Evolutionary conservation across 1,284 basidiomycete genomes (phyloP), one percentile per base, ranked within the genome.

Genomic region (Pyrrhoderma noxium): DNA sequence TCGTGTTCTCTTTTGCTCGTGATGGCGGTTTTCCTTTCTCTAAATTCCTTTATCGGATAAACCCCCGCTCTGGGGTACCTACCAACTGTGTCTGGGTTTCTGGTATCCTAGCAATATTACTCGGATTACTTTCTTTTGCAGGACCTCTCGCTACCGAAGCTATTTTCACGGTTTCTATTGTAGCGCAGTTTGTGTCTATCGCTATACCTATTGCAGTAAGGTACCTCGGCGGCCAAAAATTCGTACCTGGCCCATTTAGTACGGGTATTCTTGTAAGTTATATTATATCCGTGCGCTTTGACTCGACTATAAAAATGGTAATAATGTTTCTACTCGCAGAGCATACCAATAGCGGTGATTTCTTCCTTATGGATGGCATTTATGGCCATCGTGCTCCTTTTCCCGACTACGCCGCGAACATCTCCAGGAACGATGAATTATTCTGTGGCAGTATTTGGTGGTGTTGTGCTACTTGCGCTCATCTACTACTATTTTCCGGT

Each of bases 21-120:
- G 73, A 75, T 55, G 72, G 73, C 34, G 73, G 68, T 2, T 64
- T 75, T 0, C 73, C 73, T 3, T 69, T 73, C 52, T 71, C 69
- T 8, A 57, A 56, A 31, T 71, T 61, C 58, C 63, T 71, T 13
- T 66, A 67, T 54, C 56, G 62, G 11, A 62, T 69, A 53, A 64
- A 67, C 54, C 27, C 53, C 8, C 52, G 38, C 25, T 65, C 65
- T 2, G 52, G 59, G 25, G 59, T 60, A 1, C 65, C 65, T 13
- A 59, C 63, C 9, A 62, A 60, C 40, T 59, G 61, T 21, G 65
- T 67, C 7, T 64, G 64, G 63, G 60, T 65, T 45, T 54, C 59
- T 18, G 62, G 53, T 8, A 35, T 60, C 25, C 31, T 60, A 4
- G 58, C 62, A 5, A 51, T 60, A 1, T 44, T 63, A 1, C 54